Conservation (phyloP, 1,139 yeast genomes). For the Taphrina deformans region DNA sequence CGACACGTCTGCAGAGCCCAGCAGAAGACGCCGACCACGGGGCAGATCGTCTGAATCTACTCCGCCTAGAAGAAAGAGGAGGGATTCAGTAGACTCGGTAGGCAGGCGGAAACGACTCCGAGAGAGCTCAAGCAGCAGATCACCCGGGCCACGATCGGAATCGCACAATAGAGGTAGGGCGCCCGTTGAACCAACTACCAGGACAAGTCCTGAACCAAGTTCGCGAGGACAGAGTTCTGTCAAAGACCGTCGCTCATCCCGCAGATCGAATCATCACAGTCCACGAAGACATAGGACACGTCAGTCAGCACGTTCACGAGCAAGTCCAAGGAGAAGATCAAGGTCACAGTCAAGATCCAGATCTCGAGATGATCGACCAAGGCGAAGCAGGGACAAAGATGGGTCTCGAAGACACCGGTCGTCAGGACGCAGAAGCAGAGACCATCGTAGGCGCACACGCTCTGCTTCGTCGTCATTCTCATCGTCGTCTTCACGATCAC, state of each 20-base stretch:
- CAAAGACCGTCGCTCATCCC: neutral
- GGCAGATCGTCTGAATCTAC: neutral
- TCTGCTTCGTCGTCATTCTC: neutral
- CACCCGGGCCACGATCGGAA: neutral
- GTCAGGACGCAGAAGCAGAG: neutral
- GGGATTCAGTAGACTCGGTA: neutral
- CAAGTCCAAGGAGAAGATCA: neutral
- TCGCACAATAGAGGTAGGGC: neutral
- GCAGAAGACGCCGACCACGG: too few relatives aligned
- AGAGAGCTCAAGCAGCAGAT: neutral
- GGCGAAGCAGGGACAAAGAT: neutral
- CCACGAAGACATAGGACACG: neutral
- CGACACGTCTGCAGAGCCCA: neutral
- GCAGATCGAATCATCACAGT: neutral
- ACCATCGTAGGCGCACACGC: neutral
- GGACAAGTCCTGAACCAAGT: neutral
- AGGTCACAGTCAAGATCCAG: conserved; percentile 2
- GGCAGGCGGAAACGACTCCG: neutral
- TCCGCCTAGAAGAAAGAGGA: neutral
- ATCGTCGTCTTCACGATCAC: neutral
- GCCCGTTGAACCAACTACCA: neutral
- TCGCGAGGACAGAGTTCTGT: neutral
- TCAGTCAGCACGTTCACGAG: neutral
- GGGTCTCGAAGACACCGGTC: neutral
- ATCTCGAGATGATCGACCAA: neutral